Conservation (phyloP, 805 yeast genomes). For the Cyberlindnera japonica region DNA sequence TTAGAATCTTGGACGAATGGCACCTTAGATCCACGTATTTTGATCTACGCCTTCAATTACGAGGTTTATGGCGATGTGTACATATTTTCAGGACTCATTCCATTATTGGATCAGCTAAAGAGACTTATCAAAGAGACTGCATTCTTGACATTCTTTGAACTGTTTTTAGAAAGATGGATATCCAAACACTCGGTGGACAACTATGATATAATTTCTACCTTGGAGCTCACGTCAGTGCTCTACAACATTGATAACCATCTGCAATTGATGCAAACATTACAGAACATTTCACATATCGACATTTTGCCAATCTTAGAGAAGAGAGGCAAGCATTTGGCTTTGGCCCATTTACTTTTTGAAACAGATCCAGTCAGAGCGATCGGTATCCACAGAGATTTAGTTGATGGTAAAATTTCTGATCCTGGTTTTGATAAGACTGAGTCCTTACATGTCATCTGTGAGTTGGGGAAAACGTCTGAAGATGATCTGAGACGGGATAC, state of each 20-base stretch:
- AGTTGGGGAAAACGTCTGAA: constrained; percentile 10
- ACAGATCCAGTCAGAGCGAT: constrained; percentile 9
- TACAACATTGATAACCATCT: constrained; percentile 11
- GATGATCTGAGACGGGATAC: constrained; percentile 14
- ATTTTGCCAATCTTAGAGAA: constrained; percentile 10
- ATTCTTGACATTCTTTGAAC: constrained; percentile 16
- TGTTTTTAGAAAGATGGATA: constrained; percentile 25
- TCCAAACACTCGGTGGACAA: constrained; percentile 15
- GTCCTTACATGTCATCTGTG: constrained; percentile 13
- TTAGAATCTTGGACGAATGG: constrained; percentile 34
- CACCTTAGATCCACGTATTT: constrained; percentile 24
- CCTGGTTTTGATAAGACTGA: constrained; percentile 7
- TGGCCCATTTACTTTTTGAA: constrained; percentile 11
- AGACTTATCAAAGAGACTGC: constrained; percentile 18
- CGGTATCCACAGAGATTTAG: constrained; percentile 9
- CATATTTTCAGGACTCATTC: constrained; percentile 21
- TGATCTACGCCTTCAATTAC: constrained; percentile 19
- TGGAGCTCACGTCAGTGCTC: constrained; percentile 18
- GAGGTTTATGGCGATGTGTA: constrained; percentile 20
- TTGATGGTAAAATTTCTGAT: constrained; percentile 17
- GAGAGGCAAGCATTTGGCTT: constrained; percentile 12
- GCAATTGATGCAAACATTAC: constrained; percentile 9
- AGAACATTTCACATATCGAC: constrained; percentile 4
- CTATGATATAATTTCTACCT: constrained; percentile 16
- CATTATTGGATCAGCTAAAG: constrained; percentile 14